A percentile compares a stretch with the other conserved stretches of the same genome.
Evolutionary conservation across 2,329 filamentous ascomycete genomes (phyloP).

Genomic region (Chaetomium sp.): DNA sequence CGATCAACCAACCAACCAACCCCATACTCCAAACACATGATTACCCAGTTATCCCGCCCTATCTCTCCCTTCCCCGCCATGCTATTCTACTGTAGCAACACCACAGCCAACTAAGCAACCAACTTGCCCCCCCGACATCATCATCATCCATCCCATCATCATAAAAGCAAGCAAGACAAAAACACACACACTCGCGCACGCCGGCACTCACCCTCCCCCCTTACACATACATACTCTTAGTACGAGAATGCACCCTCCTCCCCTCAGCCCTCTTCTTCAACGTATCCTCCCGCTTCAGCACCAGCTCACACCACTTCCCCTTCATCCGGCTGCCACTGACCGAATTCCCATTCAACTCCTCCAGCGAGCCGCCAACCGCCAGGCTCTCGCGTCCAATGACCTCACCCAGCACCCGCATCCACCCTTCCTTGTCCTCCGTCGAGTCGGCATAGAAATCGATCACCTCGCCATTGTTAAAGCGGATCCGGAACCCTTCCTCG

Average conservation of each 20-base stretch:
- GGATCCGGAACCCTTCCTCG: conserved; percentile 96
- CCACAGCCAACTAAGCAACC: background rate
- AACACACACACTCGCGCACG: background rate
- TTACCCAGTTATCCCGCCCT: background rate
- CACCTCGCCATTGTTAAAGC: conserved; percentile 95
- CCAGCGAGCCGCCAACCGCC: conserved; percentile 17
- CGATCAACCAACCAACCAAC: background rate
- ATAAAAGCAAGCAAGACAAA: background rate
- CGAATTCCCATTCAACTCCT: conserved; percentile 34
- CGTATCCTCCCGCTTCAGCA: conserved; percentile 57
- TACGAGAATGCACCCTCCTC: conserved; percentile 47
- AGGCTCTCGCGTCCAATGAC: conserved; percentile 52
- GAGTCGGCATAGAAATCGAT: conserved; percentile 98
- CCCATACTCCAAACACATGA: conserved; percentile 4
- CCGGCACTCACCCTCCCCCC: background rate
- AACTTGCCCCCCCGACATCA: background rate
- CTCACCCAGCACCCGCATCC: conserved; percentile 85
- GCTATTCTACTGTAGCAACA: background rate
- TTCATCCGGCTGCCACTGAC: conserved; percentile 35
- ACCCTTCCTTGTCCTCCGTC: conserved; percentile 78
- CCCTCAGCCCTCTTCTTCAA: conserved; percentile 49
- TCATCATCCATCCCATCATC: background rate
- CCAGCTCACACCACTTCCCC: conserved; percentile 61
- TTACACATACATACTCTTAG: conserved; percentile 52
- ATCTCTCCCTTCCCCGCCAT: background rate